Base-by-base conservation (phyloP, 345 rosid species). In the Noccaea caerulescens region DNA sequence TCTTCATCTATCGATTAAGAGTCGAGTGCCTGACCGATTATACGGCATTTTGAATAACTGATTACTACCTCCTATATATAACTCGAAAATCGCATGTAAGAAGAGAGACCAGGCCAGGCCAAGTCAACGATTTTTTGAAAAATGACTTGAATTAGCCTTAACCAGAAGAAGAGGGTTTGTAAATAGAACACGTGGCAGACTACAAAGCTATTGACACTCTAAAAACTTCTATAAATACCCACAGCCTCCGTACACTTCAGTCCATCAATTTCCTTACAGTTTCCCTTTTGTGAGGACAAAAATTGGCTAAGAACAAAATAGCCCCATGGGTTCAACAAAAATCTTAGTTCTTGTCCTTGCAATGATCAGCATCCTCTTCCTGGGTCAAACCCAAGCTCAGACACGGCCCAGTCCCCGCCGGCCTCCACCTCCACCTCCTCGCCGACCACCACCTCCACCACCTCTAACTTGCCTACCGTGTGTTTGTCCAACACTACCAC, bases 141-240 rank as follows among this genome's bases (percentile, higher is more conserved):
- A 62, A 36, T 53, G 32, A 30, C 32, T 41, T 39, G 59, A 66
- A 66, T 23, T n/a, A 37, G 55, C 43, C 63, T 20, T 37, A 10
- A 37, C 5, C 9, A 58, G 33, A 13, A 69, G 18, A 58, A 58
- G 8, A 7, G 14, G 73, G 66, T 47, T 58, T 69, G 58, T 49
- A 58, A 34, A 13, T 34, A 20, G 8, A 57, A 20, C 10, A 53
- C 32, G 39, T 54, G 39, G 58, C 39, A 6, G 3, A 54, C 7
- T 44, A 12, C 16, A 25, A 56, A 68, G 6, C n/a, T 44, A 47
- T 10, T 10, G 14, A 47, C 46, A 1, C 20, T 58, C 38, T 49
- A 47, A 69, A 69, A 69, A 5, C 12, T 1, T 4, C 16, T 69
- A 69, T 58, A 69, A 45, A 46, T 58, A 69, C 57, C 37, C 14